A percentile compares a stretch with the other conserved stretches of the same genome.
Conservation (phyloP, 352 stramenopile genomes). For the Globisporangium polare region DNA sequence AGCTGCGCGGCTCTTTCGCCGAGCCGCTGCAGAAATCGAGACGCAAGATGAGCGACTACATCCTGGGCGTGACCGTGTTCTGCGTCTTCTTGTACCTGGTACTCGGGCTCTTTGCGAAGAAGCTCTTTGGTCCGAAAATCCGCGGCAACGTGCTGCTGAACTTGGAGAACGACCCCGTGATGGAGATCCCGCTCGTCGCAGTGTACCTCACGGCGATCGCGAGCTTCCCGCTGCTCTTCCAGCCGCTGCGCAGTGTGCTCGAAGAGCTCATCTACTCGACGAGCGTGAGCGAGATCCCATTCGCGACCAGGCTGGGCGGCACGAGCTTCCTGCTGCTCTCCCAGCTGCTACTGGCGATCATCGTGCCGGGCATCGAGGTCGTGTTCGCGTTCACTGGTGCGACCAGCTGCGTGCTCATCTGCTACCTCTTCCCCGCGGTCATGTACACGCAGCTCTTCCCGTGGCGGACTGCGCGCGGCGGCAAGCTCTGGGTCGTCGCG, state of each 20-base stretch:
- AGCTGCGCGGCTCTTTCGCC: conserved; percentile 53
- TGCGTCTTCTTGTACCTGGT: conserved; percentile 60
- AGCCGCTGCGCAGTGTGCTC: conserved; percentile 55
- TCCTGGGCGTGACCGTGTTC: conserved; percentile 42
- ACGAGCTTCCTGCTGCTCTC: conserved; percentile 55
- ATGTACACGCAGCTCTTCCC: conserved; percentile 48
- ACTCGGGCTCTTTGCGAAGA: conserved; percentile 46
- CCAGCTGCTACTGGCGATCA: conserved; percentile 47
- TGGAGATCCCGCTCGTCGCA: conserved; percentile 63
- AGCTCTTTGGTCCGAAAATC: conserved; percentile 52
- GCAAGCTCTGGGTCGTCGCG: conserved; percentile 14
- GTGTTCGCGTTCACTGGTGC: conserved; percentile 55
- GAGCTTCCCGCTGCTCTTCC: conserved; percentile 75
- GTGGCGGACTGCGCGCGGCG: conserved; percentile 20
- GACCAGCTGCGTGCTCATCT: conserved; percentile 41
- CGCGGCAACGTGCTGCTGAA: conserved; percentile 80
- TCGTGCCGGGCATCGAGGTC: conserved; percentile 52
- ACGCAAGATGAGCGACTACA: conserved; percentile 51
- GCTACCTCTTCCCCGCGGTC: conserved; percentile 41
- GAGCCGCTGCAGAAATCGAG: conserved; percentile 43
- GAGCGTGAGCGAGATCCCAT: conserved; percentile 40
- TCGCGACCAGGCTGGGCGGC: conserved; percentile 41
- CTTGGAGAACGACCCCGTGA: conserved; percentile 62
- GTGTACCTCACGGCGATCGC: conserved; percentile 69
- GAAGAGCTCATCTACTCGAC: conserved; percentile 55